These are phyloP conservation scores for Alnus rubra DNA, from an alignment of 306 rosid species.

Conservation along the genomic window DNA sequence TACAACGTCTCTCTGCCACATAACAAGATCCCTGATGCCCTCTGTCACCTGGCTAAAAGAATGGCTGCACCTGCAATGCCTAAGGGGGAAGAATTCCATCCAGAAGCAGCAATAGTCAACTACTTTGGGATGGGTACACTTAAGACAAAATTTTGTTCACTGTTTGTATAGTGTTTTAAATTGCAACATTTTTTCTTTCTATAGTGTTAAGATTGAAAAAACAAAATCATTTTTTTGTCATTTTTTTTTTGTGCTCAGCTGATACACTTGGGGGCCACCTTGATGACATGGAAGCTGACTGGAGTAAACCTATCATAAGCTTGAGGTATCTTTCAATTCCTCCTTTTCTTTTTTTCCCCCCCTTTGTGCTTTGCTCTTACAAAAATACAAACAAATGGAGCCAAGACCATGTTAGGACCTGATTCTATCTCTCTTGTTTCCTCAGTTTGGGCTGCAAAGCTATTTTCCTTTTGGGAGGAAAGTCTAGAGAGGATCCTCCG, in stretches of 20 bases:
- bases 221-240: slow-evolving; percentile 9
- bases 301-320: slow-evolving; percentile 90
- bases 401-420: slow-evolving; percentile 25
- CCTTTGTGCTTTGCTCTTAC: neutral
- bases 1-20: slow-evolving; percentile 75
- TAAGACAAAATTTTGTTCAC: neutral
- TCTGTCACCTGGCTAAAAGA: slow-evolving; percentile 68
- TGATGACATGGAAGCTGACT: slow-evolving; percentile 97
- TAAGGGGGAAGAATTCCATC: slow-evolving; percentile 70
- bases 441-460: slow-evolving; percentile 94
- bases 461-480: slow-evolving; percentile 89
- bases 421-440: slow-evolving; percentile 12
- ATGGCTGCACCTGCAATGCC: slow-evolving; percentile 89
- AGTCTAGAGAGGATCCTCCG: slow-evolving; percentile 79
- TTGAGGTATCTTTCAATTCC: slow-evolving; percentile 58
- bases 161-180: slow-evolving; percentile 8
- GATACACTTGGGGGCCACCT: slow-evolving; percentile 95
- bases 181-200: neutral
- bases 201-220: slow-evolving; percentile 1
- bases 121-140: slow-evolving; percentile 76
- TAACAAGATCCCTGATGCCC: slow-evolving; percentile 73
- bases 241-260: slow-evolving; percentile 34
- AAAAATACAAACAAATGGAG: slow-evolving; percentile 4
- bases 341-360: neutral
- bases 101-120: slow-evolving; percentile 94